Base-by-base conservation (phyloP, 2,329 filamentous ascomycete species). In the Pochonia chlamydosporia region DNA sequence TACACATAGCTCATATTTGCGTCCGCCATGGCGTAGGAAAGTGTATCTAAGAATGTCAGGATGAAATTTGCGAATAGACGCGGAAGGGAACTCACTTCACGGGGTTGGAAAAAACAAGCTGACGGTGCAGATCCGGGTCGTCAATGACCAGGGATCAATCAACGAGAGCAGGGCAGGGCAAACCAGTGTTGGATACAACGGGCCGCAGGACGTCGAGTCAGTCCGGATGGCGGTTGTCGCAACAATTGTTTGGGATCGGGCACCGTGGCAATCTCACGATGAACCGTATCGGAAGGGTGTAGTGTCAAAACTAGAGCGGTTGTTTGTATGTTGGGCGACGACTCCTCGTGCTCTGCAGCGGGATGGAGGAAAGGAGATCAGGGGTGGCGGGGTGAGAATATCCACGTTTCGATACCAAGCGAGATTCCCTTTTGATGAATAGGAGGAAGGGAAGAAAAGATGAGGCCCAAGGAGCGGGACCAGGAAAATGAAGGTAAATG, bases 1-100 rank as follows among this genome's bases (percentile, higher is more conserved):
- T 66, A 68, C 26, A 68, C 42, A 40, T 63, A 62, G 50, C 51
- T 61, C 60, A 67, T 64, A 47, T 49, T 60, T 16, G 50, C 39
- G 46, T 67, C 63, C 37, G 62, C 53, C 65, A 66, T 67, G 52
- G 42, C 58, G 55, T 6, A 9, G 18, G n/a, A 11, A 24, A 21
- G 5, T n/a, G 42, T 6, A 18, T 6, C 13, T 13, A 5, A 14
- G 8, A 8, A 11, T 23, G 20, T 4, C 35, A 39, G 20, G 20
- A 10, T 10, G 13, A 16, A n/a, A 39, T 20, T n/a, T 39, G 31
- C 13, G 20, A 33, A 3, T 24, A 24, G 14, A 11, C 21, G 14
- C 13, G 30, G 13, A 33, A 16, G 9, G 13, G n/a, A 18, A 16
- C n/a, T n/a, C n/a, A n/a, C n/a, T n/a, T n/a, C 31, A 18, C 31